Conservation (phyloP, 177 flowering plant genomes). For the Vitis hybrid region DNA sequence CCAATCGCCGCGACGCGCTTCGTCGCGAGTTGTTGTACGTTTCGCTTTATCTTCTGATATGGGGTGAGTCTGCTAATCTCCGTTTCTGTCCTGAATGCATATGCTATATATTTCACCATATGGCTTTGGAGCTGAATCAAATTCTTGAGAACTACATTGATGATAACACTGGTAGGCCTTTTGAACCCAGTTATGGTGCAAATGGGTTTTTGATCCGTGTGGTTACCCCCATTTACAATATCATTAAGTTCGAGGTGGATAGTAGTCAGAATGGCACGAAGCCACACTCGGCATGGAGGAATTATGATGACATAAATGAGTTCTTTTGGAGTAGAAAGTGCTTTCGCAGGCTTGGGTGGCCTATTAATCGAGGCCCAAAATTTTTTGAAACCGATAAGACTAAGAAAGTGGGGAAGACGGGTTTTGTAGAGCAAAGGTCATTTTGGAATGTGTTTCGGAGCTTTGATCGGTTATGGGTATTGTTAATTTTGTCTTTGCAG, state of each 20-base stretch:
- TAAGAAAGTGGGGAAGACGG: constrained; percentile 79
- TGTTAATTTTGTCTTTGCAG: constrained; percentile 71
- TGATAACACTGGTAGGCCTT: constrained; percentile 57
- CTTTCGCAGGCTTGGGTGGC: constrained; percentile 71
- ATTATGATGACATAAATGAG: constrained; percentile 95
- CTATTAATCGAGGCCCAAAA: constrained; percentile 45
- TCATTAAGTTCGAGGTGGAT: constrained; percentile 59
- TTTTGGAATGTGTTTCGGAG: constrained; percentile 90
- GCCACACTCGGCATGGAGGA: constrained; percentile 94
- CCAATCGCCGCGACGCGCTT: constrained; percentile 24
- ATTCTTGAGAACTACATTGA: constrained; percentile 67
- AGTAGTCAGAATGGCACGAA: constrained; percentile 75
- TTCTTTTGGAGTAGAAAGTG: constrained; percentile 86
- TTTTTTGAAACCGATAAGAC: constrained; percentile 39
- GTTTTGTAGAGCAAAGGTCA: constrained; percentile 93
- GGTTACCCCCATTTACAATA: constrained; percentile 71
- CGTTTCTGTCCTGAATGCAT: constrained; percentile 78
- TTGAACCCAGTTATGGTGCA: constrained; percentile 53
- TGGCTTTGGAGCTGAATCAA: constrained; percentile 74
- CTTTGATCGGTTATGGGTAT: constrained; percentile 84
- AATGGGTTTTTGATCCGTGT: constrained; percentile 56
- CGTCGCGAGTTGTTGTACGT: constrained; percentile 72
- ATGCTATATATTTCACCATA: constrained; percentile 75
- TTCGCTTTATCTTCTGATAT: constrained; percentile 65
- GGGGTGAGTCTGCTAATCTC: constrained; percentile 92